phyloP scores from a whole-genome alignment of 768 basidiomycete species.

The Podaxis carcinomalis region DNA sequence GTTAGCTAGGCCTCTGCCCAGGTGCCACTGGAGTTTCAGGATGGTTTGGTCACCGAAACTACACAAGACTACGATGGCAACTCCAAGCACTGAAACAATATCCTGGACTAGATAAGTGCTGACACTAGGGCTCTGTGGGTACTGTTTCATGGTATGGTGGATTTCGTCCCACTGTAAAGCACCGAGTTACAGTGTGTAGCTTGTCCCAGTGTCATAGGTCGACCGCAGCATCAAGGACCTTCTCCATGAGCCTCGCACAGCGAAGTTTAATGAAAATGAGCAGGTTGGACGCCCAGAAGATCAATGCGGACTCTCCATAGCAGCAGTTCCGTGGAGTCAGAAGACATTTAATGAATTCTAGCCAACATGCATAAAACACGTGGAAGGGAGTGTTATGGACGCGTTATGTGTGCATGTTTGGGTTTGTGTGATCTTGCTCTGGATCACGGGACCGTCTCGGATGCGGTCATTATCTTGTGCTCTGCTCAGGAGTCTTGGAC shows the following conservation, averaged over 20 bases:
- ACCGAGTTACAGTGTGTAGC: not conserved
- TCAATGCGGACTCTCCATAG: not conserved
- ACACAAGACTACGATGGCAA: not conserved
- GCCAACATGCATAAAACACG: not conserved
- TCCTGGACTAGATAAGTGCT: not conserved
- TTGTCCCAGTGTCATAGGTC: not conserved
- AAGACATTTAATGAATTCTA: not conserved
- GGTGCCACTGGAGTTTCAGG: not conserved
- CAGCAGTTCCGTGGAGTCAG: not conserved
- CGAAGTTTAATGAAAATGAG: not conserved
- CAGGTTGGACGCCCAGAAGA: not conserved
- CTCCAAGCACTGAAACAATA: not conserved
- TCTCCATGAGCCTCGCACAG: not conserved
- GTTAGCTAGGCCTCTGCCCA: not conserved
- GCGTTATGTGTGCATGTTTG: conserved; percentile 10
- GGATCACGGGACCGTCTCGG: conserved; percentile 8
- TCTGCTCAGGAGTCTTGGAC: conserved; percentile 7
- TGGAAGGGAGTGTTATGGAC: not conserved
- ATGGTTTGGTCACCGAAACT: not conserved
- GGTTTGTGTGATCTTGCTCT: not conserved
- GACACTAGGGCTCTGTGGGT: not conserved
- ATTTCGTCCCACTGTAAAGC: not conserved
- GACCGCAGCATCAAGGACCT: not conserved
- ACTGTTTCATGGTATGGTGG: not conserved
- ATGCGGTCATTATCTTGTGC: not conserved